Base-by-base conservation (phyloP, 1,139 yeast genomes). In the Petasospora rhodanensis region DNA sequence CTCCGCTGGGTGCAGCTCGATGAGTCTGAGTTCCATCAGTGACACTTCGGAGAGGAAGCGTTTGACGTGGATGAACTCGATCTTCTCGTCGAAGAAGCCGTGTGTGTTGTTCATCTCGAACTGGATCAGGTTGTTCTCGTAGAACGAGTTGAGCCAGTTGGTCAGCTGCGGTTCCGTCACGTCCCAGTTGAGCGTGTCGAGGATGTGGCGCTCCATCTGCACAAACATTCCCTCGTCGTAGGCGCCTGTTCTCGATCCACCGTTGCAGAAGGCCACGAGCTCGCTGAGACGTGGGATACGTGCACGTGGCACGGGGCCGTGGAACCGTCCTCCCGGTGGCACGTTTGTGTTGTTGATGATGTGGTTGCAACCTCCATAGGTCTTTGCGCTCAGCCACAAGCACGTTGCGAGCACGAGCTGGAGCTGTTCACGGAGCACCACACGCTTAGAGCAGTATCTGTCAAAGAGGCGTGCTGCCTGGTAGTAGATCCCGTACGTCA, bases 301-400 rank as follows among this genome's bases (percentile, higher is more conserved):
- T 43, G 76, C 76, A 46, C 85, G 62, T 51, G 77, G 78, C 30
- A 79, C 75, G 26, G 85, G 84, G 13, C 84, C 84, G 38, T 66
- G 58, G 53, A 64, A 76, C 49, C 79, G 66, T 12, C 80, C 81
- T 26, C 83, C 82, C 10, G 67, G 58, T 32, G 70, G 69, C 20
- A 64, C 57, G 14, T 61, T 59, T 11, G 62, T 55, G 38, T 64
- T 64, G 54, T 76, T 76, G 37, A 76, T 70, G 46, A 76, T 75
- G 57, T 78, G 86, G 48, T 76, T 76, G 52, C 79, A 77, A 21
- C 86, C 86, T 28, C 86, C 86, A 55, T 70, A 73, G 4, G 76
- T 61, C 53, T 78, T 78, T 20, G 79, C 70, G 6, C 80, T 73
- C 14, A 78, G 60, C 84, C 84, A 77, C 24, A 78, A 60, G 52